Percentiles rank a stretch among this genome's conserved stretches.
Conservation (phyloP, 306 rosid species). For the Amphicarpaea edgeworthii region DNA sequence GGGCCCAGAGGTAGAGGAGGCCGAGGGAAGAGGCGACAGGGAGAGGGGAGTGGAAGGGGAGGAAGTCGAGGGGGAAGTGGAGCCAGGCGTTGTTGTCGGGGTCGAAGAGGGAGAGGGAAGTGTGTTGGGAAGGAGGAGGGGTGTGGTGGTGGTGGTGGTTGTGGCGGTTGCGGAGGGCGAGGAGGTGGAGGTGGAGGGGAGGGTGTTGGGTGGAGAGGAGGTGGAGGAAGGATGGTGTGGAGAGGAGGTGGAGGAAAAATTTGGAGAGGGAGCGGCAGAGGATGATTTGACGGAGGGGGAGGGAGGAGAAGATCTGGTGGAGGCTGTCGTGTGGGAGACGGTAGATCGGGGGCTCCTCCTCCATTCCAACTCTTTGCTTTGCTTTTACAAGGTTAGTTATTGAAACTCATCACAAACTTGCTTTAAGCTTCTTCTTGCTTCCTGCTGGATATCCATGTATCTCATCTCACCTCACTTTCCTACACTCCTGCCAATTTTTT, state of each 20-base stretch:
- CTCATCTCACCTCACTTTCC: too few relatives aligned
- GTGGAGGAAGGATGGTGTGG: constrained; percentile 64
- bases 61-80: constrained; percentile 71
- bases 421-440: too few relatives aligned
- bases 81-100: constrained; percentile 66
- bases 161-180: constrained; percentile 79
- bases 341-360: constrained; percentile 66
- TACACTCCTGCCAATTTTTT: too few relatives aligned
- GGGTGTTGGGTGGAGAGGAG: constrained; percentile 69
- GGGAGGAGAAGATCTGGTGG: constrained; percentile 76
- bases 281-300: constrained; percentile 82
- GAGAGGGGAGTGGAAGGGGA: constrained; percentile 76
- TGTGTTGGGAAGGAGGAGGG: constrained; percentile 44
- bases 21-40: constrained; percentile 92
- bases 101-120: constrained; percentile 69
- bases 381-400: too few relatives aligned
- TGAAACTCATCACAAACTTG: too few relatives aligned
- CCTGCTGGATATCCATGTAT: too few relatives aligned
- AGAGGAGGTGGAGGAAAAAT: constrained; percentile 65
- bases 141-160: constrained; percentile 62
- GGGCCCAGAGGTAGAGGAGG: constrained; percentile 86
- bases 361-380: constrained; percentile 7
- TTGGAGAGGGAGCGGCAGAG: constrained; percentile 82
- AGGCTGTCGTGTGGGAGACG: constrained; percentile 76
- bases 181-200: constrained; percentile 61